Percentiles rank a stretch among this genome's conserved stretches.
Conservation (phyloP, 2,329 filamentous ascomycete genomes). For the Simplicillium sp. region DNA sequence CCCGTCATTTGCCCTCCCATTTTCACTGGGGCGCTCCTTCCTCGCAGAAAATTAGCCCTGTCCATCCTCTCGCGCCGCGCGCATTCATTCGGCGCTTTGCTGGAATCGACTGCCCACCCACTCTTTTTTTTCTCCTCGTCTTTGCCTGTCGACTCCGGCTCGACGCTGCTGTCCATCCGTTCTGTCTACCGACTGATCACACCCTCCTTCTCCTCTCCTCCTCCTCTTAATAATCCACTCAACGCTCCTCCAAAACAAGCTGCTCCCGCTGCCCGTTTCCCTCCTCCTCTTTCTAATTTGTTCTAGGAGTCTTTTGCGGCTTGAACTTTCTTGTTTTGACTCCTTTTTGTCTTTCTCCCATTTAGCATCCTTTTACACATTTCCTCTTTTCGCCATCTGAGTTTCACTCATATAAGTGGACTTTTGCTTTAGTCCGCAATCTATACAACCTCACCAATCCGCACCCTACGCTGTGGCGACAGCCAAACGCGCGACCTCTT, state of each 20-base stretch:
- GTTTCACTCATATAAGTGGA: background rate
- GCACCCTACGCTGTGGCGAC: conserved; percentile 8
- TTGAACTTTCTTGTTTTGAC: conserved; percentile 3
- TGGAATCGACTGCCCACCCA: conserved; percentile 1
- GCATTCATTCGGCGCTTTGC: background rate
- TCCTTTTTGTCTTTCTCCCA: conserved; percentile 1
- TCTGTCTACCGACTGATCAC: background rate
- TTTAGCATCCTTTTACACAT: background rate
- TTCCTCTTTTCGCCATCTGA: background rate
- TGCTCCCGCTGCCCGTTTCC: background rate
- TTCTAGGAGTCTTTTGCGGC: background rate
- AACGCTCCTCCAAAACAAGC: background rate
- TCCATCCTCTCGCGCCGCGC: background rate
- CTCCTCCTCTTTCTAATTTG: background rate
- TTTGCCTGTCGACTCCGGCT: too few species aligned
- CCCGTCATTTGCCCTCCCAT: background rate
- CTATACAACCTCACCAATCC: conserved; percentile 1
- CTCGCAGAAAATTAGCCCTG: background rate
- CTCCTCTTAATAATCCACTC: background rate
- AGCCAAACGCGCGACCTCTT: conserved; percentile 8
- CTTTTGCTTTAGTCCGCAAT: background rate
- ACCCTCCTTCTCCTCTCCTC: background rate
- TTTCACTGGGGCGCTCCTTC: background rate
- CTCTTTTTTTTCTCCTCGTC: background rate
- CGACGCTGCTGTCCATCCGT: background rate